Percentiles rank a stretch among this genome's conserved stretches.
Conservation (phyloP, 176 grass and related monocot species). For the Juncus effusus region DNA sequence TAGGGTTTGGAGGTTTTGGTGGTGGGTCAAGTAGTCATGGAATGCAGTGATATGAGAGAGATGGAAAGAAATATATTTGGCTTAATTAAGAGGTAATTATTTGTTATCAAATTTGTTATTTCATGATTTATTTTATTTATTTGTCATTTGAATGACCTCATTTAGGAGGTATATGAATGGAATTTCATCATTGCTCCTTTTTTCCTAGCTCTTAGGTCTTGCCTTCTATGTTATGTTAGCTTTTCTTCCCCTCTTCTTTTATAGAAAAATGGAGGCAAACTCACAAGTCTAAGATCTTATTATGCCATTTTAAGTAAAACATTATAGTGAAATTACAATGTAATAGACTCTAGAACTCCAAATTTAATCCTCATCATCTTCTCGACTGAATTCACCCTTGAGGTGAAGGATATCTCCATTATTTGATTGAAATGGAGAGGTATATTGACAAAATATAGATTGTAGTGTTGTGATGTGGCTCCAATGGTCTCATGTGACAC, state of each 20-base stretch:
- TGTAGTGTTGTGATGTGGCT: conserved; percentile 25
- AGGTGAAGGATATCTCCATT: neutral
- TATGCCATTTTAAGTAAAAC: too few relatives aligned
- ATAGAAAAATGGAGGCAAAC: conserved; percentile 1
- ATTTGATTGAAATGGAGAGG: neutral
- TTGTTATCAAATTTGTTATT: conserved; percentile 20
- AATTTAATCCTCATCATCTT: neutral
- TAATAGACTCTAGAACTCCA: too few relatives aligned
- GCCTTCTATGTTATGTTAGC: conserved; percentile 11
- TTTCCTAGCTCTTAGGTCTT: conserved; percentile 27
- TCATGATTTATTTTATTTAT: conserved; percentile 24
- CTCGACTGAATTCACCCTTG: conserved; percentile 1
- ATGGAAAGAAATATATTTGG: conserved; percentile 28
- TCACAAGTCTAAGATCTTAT: neutral
- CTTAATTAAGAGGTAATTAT: conserved; percentile 67
- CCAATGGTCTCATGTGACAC: conserved; percentile 40
- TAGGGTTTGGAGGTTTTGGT: conserved; percentile 58
- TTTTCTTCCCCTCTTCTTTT: conserved; percentile 13
- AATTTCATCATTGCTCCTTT: conserved; percentile 36
- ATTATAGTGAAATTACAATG: too few relatives aligned
- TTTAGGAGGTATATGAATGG: conserved; percentile 30
- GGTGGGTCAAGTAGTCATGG: conserved; percentile 53
- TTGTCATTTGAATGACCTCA: conserved; percentile 41
- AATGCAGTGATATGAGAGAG: conserved; percentile 37
- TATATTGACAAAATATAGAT: conserved; percentile 4